Conservation (phyloP, 2,329 filamentous ascomycete genomes). For the Pleoardoris graminearum region DNA sequence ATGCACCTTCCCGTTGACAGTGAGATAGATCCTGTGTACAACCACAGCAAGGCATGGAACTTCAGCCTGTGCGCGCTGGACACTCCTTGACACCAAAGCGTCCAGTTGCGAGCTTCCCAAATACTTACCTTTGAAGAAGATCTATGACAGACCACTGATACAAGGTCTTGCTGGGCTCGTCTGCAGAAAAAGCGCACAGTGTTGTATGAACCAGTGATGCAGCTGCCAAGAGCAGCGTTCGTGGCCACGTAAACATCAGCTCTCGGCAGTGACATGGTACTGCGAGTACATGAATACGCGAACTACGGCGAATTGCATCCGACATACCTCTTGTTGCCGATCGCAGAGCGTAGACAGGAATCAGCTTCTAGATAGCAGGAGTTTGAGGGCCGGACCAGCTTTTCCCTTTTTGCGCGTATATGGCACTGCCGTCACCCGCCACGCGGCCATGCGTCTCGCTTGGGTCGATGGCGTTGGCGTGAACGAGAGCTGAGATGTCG, state of each 20-base stretch:
- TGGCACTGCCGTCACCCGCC: slow-evolving; percentile 6
- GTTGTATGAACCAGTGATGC: not conserved
- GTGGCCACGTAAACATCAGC: not conserved
- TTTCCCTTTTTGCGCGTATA: slow-evolving; percentile 8
- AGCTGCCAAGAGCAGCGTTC: not conserved
- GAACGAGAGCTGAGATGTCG: slow-evolving; percentile 3
- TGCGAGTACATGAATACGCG: not conserved
- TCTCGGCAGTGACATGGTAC: not conserved
- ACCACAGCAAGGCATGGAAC: too few relatives aligned
- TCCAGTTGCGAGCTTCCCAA: too few relatives aligned
- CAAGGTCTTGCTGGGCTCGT: too few relatives aligned
- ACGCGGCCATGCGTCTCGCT: slow-evolving; percentile 15
- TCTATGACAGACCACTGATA: too few relatives aligned
- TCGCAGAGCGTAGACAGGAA: not conserved
- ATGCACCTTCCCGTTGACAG: too few relatives aligned
- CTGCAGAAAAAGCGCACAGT: too few relatives aligned
- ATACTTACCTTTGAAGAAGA: too few relatives aligned
- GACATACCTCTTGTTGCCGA: not conserved
- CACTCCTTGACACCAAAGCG: too few relatives aligned
- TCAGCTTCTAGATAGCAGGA: not conserved
- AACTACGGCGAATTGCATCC: not conserved
- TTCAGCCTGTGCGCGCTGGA: too few relatives aligned
- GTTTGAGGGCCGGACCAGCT: too few relatives aligned
- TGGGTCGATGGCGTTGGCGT: not conserved
- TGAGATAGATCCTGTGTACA: too few relatives aligned